A percentile compares a stretch with the other conserved stretches of the same genome.
These are phyloP conservation scores for Dalbergia cultrata DNA, from an alignment of 306 rosid species.

Conservation along the genomic window DNA sequence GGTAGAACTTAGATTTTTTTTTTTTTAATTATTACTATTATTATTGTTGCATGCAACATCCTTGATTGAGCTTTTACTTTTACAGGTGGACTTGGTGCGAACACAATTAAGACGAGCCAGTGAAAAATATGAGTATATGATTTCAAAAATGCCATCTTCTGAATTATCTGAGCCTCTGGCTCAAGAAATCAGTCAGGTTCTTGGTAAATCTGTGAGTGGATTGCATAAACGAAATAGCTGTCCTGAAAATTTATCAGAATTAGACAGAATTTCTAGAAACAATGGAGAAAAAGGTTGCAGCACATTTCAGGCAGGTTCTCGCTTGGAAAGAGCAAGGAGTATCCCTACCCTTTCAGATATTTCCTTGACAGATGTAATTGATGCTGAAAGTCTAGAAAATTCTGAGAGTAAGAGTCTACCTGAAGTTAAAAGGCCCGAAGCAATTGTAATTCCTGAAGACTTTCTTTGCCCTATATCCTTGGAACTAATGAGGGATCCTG, in stretches of 20 bases:
- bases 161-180: constrained; percentile 62
- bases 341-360: constrained; percentile 54
- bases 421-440: constrained; percentile 70
- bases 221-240: constrained; percentile 56
- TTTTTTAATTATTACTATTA: neutral
- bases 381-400: constrained; percentile 55
- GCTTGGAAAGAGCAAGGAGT: constrained; percentile 55
- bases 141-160: constrained; percentile 58
- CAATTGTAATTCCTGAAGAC: constrained; percentile 80
- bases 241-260: constrained; percentile 57
- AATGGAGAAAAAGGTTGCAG: constrained; percentile 55
- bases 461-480: constrained; percentile 95
- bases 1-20: constrained; percentile 57
- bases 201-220: constrained; percentile 53
- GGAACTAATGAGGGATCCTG: constrained; percentile 98
- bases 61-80: constrained; percentile 36
- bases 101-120: constrained; percentile 86
- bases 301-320: constrained; percentile 45
- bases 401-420: constrained; percentile 51
- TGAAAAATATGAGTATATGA: constrained; percentile 73
- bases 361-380: constrained; percentile 41
- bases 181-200: constrained; percentile 56
- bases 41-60: neutral
- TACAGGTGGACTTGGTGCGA: constrained; percentile 92
- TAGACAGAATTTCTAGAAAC: constrained; percentile 45